phyloP scores from a whole-genome alignment of 1,139 yeast genomes.

The Kazachstania sp. region DNA sequence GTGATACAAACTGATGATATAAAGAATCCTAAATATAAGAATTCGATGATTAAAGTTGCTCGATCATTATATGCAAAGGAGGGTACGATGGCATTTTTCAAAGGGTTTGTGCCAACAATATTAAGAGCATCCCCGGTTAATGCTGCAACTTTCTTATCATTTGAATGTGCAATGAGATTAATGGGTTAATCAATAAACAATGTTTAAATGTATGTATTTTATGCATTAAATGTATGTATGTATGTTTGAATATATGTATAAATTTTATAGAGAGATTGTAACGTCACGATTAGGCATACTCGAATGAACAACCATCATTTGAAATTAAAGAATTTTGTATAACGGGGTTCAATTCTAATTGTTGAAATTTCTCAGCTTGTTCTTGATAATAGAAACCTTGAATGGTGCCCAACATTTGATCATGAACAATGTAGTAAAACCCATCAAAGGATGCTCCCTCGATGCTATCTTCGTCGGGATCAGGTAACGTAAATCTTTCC shows the following conservation, averaged over 20 bases:
- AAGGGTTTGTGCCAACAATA: slow-evolving; percentile 31
- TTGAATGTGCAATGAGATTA: slow-evolving; percentile 75
- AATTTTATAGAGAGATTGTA: background rate
- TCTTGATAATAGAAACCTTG: slow-evolving; percentile 77
- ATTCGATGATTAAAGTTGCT: slow-evolving; percentile 41
- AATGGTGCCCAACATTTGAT: slow-evolving; percentile 65
- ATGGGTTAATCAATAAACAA: slow-evolving; percentile 23
- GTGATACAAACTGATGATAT: slow-evolving; percentile 77
- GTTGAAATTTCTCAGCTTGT: slow-evolving; percentile 70
- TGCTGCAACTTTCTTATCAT: slow-evolving; percentile 90
- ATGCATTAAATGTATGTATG: background rate
- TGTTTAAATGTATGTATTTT: background rate
- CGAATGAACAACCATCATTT: slow-evolving; percentile 16
- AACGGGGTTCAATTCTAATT: slow-evolving; percentile 43
- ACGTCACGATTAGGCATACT: slow-evolving; percentile 20
- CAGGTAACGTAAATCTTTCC: slow-evolving; percentile 78
- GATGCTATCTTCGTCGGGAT: slow-evolving; percentile 47
- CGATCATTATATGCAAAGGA: slow-evolving; percentile 35
- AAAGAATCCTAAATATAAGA: slow-evolving; percentile 35
- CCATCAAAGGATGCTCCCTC: slow-evolving; percentile 89
- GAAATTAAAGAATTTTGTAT: slow-evolving; percentile 21
- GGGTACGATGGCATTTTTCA: slow-evolving; percentile 26
- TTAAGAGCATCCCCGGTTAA: slow-evolving; percentile 59
- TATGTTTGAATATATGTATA: background rate
- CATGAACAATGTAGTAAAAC: slow-evolving; percentile 77